phyloP scores from a whole-genome alignment of 192 early-diverging fungal species.

The Jimgerdemannia flammicorona region DNA sequence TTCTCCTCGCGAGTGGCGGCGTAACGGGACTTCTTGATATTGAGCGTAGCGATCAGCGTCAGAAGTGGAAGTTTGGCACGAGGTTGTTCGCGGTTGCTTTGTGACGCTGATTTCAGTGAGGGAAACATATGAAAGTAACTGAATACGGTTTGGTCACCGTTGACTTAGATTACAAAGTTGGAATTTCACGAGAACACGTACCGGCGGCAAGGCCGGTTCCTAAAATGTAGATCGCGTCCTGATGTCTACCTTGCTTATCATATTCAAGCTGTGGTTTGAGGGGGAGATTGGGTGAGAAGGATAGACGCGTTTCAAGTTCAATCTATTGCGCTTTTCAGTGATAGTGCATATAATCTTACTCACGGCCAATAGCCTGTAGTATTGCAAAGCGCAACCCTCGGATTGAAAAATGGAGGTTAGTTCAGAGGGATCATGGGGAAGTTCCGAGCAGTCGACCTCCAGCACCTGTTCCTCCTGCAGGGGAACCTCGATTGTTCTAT shows the following conservation, averaged over 20 bases:
- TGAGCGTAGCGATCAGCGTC: conserved; percentile 67
- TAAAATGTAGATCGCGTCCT: conserved; percentile 54
- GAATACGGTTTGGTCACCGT: not conserved
- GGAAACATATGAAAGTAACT: not conserved
- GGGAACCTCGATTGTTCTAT: conserved; percentile 38
- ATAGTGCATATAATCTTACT: no score
- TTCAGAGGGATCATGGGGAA: conserved; percentile 29
- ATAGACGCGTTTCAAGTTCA: no score
- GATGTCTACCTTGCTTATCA: conserved; percentile 57
- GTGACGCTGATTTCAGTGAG: conserved; percentile 8
- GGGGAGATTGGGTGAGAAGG: no score
- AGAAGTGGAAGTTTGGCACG: conserved; percentile 64
- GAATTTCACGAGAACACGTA: not conserved
- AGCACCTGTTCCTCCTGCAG: conserved; percentile 36
- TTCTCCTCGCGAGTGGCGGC: conserved; percentile 24
- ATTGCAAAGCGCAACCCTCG: conserved; percentile 25
- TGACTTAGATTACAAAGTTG: not conserved
- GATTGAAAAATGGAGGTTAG: conserved; percentile 31
- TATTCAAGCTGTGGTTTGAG: conserved; percentile 72
- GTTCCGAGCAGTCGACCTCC: conserved; percentile 34
- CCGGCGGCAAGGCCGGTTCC: conserved; percentile 50
- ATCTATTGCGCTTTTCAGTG: no score
- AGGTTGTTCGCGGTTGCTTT: conserved; percentile 29
- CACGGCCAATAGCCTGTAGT: conserved; percentile 33
- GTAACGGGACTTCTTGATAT: conserved; percentile 65